These are phyloP conservation scores for Metschnikowia gelsemii DNA, from an alignment of 805 yeast species.

Conservation along the genomic window DNA sequence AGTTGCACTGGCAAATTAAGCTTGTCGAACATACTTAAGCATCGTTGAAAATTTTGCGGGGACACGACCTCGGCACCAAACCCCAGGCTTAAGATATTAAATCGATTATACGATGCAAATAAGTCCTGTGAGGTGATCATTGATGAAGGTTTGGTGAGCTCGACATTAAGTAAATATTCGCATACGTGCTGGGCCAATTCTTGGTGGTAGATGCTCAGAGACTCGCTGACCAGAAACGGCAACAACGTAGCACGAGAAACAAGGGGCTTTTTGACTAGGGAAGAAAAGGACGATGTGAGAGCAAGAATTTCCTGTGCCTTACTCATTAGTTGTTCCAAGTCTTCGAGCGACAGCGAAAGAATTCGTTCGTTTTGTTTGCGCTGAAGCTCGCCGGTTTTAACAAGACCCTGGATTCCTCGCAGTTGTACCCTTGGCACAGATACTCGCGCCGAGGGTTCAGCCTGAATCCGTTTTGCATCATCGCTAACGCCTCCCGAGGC, in stretches of 20 bases:
- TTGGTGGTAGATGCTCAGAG: slow-evolving; percentile 45
- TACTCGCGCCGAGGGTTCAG: slow-evolving; percentile 11
- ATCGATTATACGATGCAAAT: slow-evolving; percentile 44
- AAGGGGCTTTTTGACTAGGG: slow-evolving; percentile 13
- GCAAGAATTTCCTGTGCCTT: slow-evolving; percentile 70
- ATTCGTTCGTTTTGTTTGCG: slow-evolving; percentile 59
- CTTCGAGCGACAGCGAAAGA: slow-evolving; percentile 68
- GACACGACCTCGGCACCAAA: slow-evolving; percentile 64
- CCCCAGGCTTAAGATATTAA: slow-evolving; percentile 35
- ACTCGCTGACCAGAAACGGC: slow-evolving; percentile 37
- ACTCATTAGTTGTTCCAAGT: slow-evolving; percentile 72
- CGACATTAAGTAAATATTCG: slow-evolving; percentile 53
- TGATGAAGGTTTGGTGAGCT: slow-evolving; percentile 32
- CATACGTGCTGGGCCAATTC: slow-evolving; percentile 80
- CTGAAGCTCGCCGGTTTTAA: slow-evolving; percentile 53
- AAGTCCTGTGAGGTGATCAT: slow-evolving; percentile 43
- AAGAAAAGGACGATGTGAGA: slow-evolving; percentile 28
- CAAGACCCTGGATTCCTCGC: slow-evolving; percentile 71
- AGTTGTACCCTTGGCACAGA: slow-evolving; percentile 8
- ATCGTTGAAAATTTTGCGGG: slow-evolving; percentile 63
- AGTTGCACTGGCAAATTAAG: slow-evolving; percentile 58
- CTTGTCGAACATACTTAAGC: slow-evolving; percentile 55
- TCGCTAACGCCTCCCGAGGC: slow-evolving; percentile 25
- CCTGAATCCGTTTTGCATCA: slow-evolving; percentile 31
- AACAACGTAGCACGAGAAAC: slow-evolving; percentile 13